These are phyloP conservation scores for Apiospora malaysiana DNA, from an alignment of 2,329 filamentous ascomycete genomes.

Conservation along the genomic window DNA sequence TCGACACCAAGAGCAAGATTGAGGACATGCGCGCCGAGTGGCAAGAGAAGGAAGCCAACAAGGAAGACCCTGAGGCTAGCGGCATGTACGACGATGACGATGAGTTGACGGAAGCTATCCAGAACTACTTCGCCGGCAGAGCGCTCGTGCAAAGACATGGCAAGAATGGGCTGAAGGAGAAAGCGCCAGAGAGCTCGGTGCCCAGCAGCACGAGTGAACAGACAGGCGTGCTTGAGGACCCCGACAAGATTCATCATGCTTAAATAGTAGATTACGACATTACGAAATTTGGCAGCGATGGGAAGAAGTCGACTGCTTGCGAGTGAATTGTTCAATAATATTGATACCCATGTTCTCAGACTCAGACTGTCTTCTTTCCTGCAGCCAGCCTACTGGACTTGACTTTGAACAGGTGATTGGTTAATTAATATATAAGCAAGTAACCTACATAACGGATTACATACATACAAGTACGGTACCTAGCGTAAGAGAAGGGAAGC, in stretches of 20 bases:
- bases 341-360: not conserved
- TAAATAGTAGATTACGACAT: not conserved
- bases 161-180: constrained; percentile 31
- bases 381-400: no score
- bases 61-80: constrained; percentile 54
- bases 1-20: constrained; percentile 85
- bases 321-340: not conserved
- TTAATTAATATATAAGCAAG: not conserved
- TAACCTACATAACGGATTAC: no score
- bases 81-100: constrained; percentile 51
- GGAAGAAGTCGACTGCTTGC: not conserved
- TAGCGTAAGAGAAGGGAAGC: no score
- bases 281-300: constrained; percentile 1
- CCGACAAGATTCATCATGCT: not conserved
- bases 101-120: constrained; percentile 58
- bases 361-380: no score
- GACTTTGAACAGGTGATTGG: not conserved
- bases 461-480: no score
- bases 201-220: constrained; percentile 7
- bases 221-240: not conserved
- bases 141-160: constrained; percentile 14
- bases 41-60: constrained; percentile 56
- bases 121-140: constrained; percentile 56
- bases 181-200: constrained; percentile 27
- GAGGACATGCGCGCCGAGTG: constrained; percentile 76